These are phyloP conservation scores for Fusarium bulbicola DNA, from an alignment of 2,329 filamentous ascomycete genomes.

Conservation along the genomic window DNA sequence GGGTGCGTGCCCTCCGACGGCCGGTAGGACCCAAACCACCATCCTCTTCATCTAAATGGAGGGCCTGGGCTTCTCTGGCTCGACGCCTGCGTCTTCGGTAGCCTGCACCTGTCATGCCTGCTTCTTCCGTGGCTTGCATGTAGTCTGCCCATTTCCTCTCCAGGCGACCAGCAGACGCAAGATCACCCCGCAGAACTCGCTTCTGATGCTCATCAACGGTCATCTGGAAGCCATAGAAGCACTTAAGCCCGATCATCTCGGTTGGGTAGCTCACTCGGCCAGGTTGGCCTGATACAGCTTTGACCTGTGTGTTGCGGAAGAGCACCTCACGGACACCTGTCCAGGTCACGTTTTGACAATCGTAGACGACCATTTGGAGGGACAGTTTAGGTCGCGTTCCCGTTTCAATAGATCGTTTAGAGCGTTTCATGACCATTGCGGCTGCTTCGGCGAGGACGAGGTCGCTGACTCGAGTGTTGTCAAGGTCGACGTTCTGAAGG, in stretches of 20 bases:
- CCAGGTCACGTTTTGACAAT: slow-evolving; percentile 94
- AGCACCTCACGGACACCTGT: slow-evolving; percentile 88
- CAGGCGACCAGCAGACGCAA: slow-evolving; percentile 77
- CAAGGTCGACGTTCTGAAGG: slow-evolving; percentile 81
- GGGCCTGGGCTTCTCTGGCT: slow-evolving; percentile 81
- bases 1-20: slow-evolving; percentile 70
- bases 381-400: slow-evolving; percentile 64
- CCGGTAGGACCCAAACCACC: slow-evolving; percentile 62
- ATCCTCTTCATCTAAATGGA: slow-evolving; percentile 84
- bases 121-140: slow-evolving; percentile 92
- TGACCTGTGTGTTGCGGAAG: slow-evolving; percentile 81
- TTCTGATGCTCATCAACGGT: slow-evolving; percentile 95
- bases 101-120: slow-evolving; percentile 72
- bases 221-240: slow-evolving; percentile 94
- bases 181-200: slow-evolving; percentile 80
- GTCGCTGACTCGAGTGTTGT: slow-evolving; percentile 92
- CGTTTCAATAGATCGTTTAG: slow-evolving; percentile 52
- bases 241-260: slow-evolving; percentile 87
- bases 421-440: slow-evolving; percentile 76
- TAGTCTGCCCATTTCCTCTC: slow-evolving; percentile 93
- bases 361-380: slow-evolving; percentile 83
- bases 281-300: slow-evolving; percentile 56
- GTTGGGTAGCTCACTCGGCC: slow-evolving; percentile 68
- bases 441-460: slow-evolving; percentile 87
- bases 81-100: slow-evolving; percentile 76